Base-by-base conservation (phyloP, 1,284 basidiomycete genomes). In the Cryptococcus sp. region DNA sequence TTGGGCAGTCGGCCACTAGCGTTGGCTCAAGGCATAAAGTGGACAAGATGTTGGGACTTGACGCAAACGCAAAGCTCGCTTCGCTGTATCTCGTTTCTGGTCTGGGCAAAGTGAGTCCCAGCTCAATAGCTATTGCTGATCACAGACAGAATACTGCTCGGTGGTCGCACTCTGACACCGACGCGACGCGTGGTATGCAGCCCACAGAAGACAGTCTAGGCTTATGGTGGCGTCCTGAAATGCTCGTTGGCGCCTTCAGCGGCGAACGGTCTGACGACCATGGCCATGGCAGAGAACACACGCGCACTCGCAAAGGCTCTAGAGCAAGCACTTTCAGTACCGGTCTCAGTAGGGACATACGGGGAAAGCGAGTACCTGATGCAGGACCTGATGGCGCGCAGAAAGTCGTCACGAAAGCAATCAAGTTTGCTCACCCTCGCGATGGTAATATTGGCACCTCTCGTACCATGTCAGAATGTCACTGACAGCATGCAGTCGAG, bases 201-300 rank as follows among this genome's bases (percentile, higher is more conserved):
- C 91, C 94, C 67, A 83, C 85, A 39, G 90, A 93, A 51, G 88
- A 90, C 66, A 93, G 93, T 42, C 90, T 97, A 47, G 88, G 85
- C 59, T 84, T 92, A 49, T 96, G 90, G 85, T 97, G 93, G 93
- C 83, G 93, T 54, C 91, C 94, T 47, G 94, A 97, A 78, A 90
- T 97, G 47, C 85, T 92, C 13, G 92, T 90, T 2, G 91, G 87
- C 72, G 92, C 90, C 48, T 86, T 93, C 63, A 89, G 88, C 7
- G 91, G 91, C 47, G 88, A 77, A 40, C 66, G 66, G 48, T 55
- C 54, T 10, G 68, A 72, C 16, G 62, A 64, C 10, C 58, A 61
- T 47, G 61, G 56, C 57, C 64, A 61, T 63, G 66, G 60, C 55
- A 52, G 51, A 8, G 30, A 35, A 35, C 30, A 13, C 30, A 30